Conservation (phyloP, 192 early-diverging fungal species). For the Spizellomyces punctatus region DNA sequence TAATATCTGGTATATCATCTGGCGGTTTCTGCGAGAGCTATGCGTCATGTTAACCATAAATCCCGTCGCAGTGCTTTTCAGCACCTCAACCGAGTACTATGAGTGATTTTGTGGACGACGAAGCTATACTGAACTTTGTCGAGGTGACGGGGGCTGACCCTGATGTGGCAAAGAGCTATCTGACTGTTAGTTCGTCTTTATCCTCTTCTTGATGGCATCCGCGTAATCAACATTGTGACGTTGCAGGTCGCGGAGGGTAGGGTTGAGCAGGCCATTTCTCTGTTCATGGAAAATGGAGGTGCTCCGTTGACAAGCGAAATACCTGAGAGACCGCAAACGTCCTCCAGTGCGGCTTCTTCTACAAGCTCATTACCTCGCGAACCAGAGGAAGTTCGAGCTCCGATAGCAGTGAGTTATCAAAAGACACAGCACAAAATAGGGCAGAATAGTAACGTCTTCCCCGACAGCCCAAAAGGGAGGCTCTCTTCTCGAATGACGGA, state of each 20-base stretch:
- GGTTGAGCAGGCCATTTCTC: conserved; percentile 73
- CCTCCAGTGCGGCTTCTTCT: background rate
- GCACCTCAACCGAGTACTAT: background rate
- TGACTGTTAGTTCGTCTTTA: conserved; percentile 54
- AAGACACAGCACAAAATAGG: conserved; percentile 60
- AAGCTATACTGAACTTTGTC: conserved; percentile 33
- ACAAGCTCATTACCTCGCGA: conserved; percentile 4
- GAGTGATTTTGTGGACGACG: conserved; percentile 20
- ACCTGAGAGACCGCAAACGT: conserved; percentile 7
- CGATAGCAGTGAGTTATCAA: conserved; percentile 60
- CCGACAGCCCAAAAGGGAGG: conserved; percentile 60
- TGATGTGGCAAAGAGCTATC: conserved; percentile 69
- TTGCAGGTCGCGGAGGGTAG: conserved; percentile 74
- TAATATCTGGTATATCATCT: too few relatives aligned
- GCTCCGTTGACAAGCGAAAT: conserved; percentile 47
- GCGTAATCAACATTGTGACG: background rate
- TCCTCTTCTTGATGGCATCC: background rate
- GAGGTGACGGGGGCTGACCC: conserved; percentile 71
- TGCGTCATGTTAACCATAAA: too few relatives aligned
- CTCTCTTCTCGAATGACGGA: conserved; percentile 30
- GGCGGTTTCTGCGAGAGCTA: too few relatives aligned
- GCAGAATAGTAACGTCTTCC: background rate
- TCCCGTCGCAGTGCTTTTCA: too few relatives aligned
- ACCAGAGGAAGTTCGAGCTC: conserved; percentile 69
- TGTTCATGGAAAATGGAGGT: conserved; percentile 85